Evolutionary conservation across 768 basidiomycete species (phyloP).

Genomic region (Pilatotrama ljubarskyi): DNA sequence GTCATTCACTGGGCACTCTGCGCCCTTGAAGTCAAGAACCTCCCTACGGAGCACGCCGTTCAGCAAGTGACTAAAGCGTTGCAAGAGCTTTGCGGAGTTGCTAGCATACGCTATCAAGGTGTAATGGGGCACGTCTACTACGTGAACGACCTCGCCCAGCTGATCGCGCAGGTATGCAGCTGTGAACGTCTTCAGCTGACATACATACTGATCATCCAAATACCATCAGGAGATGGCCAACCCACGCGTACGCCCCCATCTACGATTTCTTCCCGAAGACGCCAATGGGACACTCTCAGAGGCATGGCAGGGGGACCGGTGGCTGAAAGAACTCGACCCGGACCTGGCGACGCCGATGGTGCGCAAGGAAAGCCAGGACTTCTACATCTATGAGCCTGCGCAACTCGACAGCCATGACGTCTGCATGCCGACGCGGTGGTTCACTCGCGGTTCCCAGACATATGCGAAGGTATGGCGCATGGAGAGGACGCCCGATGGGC

Average conservation of each 20-base stretch:
- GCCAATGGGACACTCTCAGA: neutral
- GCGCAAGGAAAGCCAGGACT: neutral
- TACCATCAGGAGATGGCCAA: slow-evolving; percentile 16
- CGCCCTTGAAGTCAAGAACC: neutral
- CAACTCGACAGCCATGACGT: neutral
- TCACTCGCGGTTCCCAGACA: neutral
- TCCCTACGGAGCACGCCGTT: neutral
- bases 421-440: slow-evolving; percentile 11
- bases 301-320: slow-evolving; percentile 7
- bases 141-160: slow-evolving; percentile 3
- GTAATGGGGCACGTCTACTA: slow-evolving; percentile 10
- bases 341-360: slow-evolving; percentile 6
- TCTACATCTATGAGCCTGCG: slow-evolving; percentile 3
- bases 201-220: neutral
- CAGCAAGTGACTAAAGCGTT: neutral
- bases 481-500: neutral
- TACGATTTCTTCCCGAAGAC: slow-evolving; percentile 7
- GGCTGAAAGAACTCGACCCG: slow-evolving; percentile 7
- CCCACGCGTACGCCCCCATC: slow-evolving; percentile 7
- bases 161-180: slow-evolving; percentile 9
- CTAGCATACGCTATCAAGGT: slow-evolving; percentile 1
- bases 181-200: neutral
- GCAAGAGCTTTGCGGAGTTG: neutral
- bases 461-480: neutral
- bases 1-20: slow-evolving; percentile 3